Base-by-base conservation (phyloP, 2,329 filamentous ascomycete genomes). In the Colletotrichum kahawae region DNA sequence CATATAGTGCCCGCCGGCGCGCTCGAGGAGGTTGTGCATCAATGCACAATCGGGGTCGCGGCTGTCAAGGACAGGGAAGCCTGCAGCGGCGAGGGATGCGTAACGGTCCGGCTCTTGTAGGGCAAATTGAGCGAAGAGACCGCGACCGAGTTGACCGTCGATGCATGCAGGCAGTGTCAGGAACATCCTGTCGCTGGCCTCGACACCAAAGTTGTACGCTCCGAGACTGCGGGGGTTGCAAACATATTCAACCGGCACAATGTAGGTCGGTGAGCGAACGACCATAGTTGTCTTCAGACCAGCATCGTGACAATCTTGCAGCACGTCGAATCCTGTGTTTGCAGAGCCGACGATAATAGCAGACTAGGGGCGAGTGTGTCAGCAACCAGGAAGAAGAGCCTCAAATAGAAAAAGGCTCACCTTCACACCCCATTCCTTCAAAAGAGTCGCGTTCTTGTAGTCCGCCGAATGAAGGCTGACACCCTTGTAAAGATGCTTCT, bases 321-420 rank as follows among this genome's bases (percentile, higher is more conserved):
- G 77, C 4, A 85, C 77, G 77, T 87, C 84, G 65, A 87, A 87
- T 7, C 82, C 85, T 2, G 83, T 84, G 74, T 86, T 86, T 24
- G 83, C 84, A 7, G 84, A 84, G 33, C 85, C 85, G 48, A 85
- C 78, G 14, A 85, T 78, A 12, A 82, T 63, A 14, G 82, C 82
- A 3, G 82, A 79, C 80, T 77, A 24, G 7, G 5, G 36, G 24
- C 13, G 9, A 16, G 24, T 16, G n/a, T 7, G 6, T 60, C 29
- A 60, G 29, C 18, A 7, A 60, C 13, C 12, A 7, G n/a, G n/a
- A 60, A 7, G n/a, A 7, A 10, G 8, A 12, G 16, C 8, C 7
- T 31, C 2, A 16, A 8, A 7, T 2, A 9, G 4, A 8, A 1
- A 9, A 16, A 4, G 7, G 5, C 59, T 63, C 6, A 70, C 68